These are phyloP conservation scores for Macrocybe gigantea DNA, from an alignment of 768 basidiomycete species.

Conservation along the genomic window DNA sequence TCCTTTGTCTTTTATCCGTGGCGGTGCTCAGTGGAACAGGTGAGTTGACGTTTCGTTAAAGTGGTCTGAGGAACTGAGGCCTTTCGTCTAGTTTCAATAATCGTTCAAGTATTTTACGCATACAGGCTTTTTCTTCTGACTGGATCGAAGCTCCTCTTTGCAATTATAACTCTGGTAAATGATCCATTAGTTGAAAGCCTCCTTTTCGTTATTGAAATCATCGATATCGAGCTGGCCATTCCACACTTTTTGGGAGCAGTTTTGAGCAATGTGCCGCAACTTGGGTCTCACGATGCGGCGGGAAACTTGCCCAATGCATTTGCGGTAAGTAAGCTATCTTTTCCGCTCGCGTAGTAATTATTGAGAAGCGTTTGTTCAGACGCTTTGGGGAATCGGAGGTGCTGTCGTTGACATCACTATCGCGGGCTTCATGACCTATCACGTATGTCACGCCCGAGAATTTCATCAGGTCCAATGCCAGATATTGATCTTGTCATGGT, in stretches of 20 bases:
- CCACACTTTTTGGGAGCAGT: too few relatives aligned
- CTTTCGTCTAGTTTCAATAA: constrained; percentile 16
- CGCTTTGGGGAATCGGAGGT: constrained; percentile 24
- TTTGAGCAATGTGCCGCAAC: too few relatives aligned
- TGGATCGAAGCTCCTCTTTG: constrained; percentile 12
- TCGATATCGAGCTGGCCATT: too few relatives aligned
- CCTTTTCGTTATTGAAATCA: too few relatives aligned
- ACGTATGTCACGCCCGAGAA: constrained; percentile 11
- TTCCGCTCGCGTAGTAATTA: too few relatives aligned
- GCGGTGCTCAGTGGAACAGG: constrained; percentile 22
- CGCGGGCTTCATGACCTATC: constrained; percentile 24
- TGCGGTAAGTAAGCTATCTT: constrained; percentile 9
- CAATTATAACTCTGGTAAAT: constrained; percentile 13
- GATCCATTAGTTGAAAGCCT: too few relatives aligned
- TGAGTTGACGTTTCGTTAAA: constrained; percentile 6
- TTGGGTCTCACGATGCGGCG: too few relatives aligned
- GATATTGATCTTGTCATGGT: not conserved
- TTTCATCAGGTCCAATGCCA: too few relatives aligned
- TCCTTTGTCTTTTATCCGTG: constrained; percentile 5
- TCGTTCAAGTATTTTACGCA: constrained; percentile 25
- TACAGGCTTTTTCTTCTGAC: constrained; percentile 22
- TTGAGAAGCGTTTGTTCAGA: not conserved
- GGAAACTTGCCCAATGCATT: too few relatives aligned
- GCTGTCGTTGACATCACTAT: constrained; percentile 25
- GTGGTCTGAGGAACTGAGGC: not conserved